A percentile compares a stretch with the other conserved stretches of the same genome.
These are phyloP conservation scores for Parathielavia hyrcaniae DNA, from an alignment of 495 filamentous ascomycete genomes.

Conservation along the genomic window DNA sequence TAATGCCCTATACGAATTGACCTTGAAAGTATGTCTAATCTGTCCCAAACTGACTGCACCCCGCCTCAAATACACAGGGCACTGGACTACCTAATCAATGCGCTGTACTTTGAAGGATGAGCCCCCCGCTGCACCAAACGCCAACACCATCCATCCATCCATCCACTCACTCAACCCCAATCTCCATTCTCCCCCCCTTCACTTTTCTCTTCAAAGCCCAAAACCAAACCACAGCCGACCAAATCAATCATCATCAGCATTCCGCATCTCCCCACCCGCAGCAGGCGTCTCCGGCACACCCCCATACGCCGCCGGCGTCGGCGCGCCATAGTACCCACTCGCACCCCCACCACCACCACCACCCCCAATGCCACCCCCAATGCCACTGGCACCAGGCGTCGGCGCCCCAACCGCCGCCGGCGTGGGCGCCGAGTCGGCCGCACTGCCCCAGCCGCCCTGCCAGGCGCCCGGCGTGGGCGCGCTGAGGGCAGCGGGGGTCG, in stretches of 20 bases:
- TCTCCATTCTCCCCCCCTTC: background rate
- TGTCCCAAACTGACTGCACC: background rate
- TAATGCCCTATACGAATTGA: background rate
- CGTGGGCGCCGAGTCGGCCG: constrained; percentile 54
- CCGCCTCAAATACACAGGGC: background rate
- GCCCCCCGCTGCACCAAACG: background rate
- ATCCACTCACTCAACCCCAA: too few species aligned
- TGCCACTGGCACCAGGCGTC: constrained; percentile 58
- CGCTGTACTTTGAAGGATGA: too few species aligned
- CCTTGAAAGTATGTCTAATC: constrained; percentile 7
- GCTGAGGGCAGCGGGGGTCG: constrained; percentile 57
- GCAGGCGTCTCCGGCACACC: constrained; percentile 69
- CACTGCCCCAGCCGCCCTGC: constrained; percentile 43
- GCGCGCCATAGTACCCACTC: constrained; percentile 60
- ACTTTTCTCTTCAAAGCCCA: too few species aligned
- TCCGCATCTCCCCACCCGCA: constrained; percentile 52
- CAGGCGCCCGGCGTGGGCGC: constrained; percentile 69
- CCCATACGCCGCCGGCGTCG: constrained; percentile 70
- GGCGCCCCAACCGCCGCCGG: constrained; percentile 58
- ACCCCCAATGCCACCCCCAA: too few species aligned
- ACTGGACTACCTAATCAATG: background rate
- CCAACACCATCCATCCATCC: background rate
- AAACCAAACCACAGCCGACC: too few species aligned
- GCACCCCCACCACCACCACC: too few species aligned
- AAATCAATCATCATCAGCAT: constrained; percentile 44